Percentiles rank a stretch among this genome's conserved stretches.
Conservation (phyloP, 768 basidiomycete species). For the Pleurotus citrinopileatus region DNA sequence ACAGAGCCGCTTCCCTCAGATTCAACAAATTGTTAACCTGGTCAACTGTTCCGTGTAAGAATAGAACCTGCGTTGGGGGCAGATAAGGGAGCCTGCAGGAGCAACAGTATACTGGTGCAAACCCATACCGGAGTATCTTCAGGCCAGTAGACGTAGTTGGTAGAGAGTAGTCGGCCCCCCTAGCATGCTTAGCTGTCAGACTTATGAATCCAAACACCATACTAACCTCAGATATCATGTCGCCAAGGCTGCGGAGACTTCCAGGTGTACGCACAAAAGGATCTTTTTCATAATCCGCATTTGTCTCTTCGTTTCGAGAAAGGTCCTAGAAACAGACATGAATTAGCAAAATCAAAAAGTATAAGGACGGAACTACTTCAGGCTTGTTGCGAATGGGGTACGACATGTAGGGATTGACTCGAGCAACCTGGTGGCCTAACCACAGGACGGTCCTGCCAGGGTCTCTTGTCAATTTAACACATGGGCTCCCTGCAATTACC, state of each 20-base stretch:
- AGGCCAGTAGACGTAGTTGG: constrained; percentile 58
- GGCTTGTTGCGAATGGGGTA: constrained; percentile 51
- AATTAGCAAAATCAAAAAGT: background rate
- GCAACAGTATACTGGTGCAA: no score
- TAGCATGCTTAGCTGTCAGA: constrained; percentile 25
- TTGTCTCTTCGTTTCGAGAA: constrained; percentile 51
- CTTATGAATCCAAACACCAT: no score
- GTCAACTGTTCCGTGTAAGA: constrained; percentile 45
- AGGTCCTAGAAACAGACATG: constrained; percentile 40
- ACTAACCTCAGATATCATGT: constrained; percentile 60
- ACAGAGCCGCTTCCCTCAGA: background rate
- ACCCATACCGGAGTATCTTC: constrained; percentile 53
- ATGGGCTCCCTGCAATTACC: constrained; percentile 64
- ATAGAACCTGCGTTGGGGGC: no score
- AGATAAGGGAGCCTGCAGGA: background rate
- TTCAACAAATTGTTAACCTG: constrained; percentile 30
- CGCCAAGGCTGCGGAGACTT: constrained; percentile 51
- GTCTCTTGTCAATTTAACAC: constrained; percentile 60
- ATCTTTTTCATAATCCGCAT: constrained; percentile 55
- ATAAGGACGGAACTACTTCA: constrained; percentile 36
- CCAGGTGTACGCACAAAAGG: constrained; percentile 53
- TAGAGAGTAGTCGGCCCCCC: constrained; percentile 56
- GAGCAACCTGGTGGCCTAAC: constrained; percentile 46
- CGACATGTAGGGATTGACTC: constrained; percentile 44
- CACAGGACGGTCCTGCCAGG: constrained; percentile 47